phyloP scores from a whole-genome alignment of 257 asterid species.

The Euphrasia confusa region DNA sequence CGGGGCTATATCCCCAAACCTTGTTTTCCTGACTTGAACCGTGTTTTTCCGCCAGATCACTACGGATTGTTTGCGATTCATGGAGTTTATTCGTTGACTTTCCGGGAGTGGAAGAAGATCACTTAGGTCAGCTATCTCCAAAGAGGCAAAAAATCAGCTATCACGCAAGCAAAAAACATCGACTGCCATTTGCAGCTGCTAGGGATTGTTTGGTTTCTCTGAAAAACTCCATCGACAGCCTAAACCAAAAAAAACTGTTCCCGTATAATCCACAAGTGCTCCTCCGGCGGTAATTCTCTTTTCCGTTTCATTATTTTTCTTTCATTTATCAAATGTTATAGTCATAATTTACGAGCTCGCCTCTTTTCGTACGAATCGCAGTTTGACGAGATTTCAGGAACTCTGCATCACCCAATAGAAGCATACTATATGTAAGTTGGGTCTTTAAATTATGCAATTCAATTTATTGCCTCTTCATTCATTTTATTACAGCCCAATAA shows the following conservation, averaged over 20 bases:
- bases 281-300: constrained; percentile 49
- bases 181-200: constrained; percentile 44
- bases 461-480: background rate
- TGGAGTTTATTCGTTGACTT: constrained; percentile 66
- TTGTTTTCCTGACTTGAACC: constrained; percentile 15
- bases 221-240: constrained; percentile 54
- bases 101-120: constrained; percentile 36
- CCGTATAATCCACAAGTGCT: constrained; percentile 84
- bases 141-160: constrained; percentile 42
- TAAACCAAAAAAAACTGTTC: constrained; percentile 64
- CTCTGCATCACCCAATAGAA: constrained; percentile 35
- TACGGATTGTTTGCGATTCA: constrained; percentile 59
- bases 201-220: constrained; percentile 65
- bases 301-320: background rate
- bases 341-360: background rate
- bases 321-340: background rate
- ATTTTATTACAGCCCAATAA: no score
- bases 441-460: background rate
- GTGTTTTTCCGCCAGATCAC: constrained; percentile 43
- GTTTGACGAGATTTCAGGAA: constrained; percentile 65
- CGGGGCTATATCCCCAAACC: background rate
- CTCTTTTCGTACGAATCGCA: constrained; percentile 34
- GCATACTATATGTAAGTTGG: no score
- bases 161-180: constrained; percentile 19
- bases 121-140: constrained; percentile 22